These are phyloP conservation scores for Aspergillus olivimuriae DNA, from an alignment of 495 filamentous ascomycete species.

Conservation along the genomic window DNA sequence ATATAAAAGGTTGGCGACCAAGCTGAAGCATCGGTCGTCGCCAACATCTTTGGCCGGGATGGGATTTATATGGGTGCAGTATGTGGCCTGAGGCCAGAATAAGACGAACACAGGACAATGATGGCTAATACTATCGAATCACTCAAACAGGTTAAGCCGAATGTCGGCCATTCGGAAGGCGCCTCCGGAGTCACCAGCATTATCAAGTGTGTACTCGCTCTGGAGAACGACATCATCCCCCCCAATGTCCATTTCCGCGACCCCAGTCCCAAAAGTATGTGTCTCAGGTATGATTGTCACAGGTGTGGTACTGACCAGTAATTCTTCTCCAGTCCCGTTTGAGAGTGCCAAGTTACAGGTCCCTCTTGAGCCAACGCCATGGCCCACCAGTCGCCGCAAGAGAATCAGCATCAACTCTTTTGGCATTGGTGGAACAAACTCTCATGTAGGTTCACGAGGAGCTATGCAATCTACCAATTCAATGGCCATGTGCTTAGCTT, in stretches of 20 bases:
- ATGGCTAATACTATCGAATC: neutral
- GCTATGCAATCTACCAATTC: neutral
- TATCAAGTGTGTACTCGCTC: conserved; percentile 45
- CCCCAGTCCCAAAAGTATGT: conserved; percentile 11
- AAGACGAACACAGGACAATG: neutral
- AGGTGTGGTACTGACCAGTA: no score
- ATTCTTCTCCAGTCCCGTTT: conserved; percentile 21
- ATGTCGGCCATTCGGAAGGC: conserved; percentile 44
- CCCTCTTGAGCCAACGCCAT: conserved; percentile 15
- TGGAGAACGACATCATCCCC: conserved; percentile 41
- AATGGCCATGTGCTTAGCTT: no score
- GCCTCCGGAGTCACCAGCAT: conserved; percentile 48
- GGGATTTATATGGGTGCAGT: conserved; percentile 23
- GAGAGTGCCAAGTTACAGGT: conserved; percentile 14
- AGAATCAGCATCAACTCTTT: conserved; percentile 29
- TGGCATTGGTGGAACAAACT: conserved; percentile 25
- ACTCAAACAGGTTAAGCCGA: conserved; percentile 36
- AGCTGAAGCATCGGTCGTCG: conserved; percentile 39
- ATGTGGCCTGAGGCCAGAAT: conserved; percentile 1
- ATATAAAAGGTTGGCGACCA: conserved; percentile 27
- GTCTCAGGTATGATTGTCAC: neutral
- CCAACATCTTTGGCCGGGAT: conserved; percentile 29
- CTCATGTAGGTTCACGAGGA: conserved; percentile 19
- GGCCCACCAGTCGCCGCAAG: conserved; percentile 16
- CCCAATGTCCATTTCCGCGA: conserved; percentile 34